Conservation (phyloP, 2,329 filamentous ascomycete species). For the Parastagonospora avenae region DNA sequence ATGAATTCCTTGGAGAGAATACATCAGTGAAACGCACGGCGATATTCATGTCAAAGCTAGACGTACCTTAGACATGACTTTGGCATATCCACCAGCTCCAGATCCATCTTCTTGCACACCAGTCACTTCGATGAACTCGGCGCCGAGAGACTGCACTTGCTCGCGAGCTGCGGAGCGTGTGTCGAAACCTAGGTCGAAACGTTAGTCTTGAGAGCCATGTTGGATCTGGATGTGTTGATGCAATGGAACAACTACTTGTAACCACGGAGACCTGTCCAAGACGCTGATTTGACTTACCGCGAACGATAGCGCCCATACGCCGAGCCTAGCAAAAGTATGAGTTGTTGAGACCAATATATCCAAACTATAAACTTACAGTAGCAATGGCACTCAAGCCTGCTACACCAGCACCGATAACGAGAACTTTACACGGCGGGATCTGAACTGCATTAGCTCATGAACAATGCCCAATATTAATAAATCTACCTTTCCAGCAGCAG, state of each 20-base stretch:
- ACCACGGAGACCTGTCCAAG: too few species aligned
- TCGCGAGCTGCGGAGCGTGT: slow-evolving; percentile 87
- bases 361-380: slow-evolving; percentile 55
- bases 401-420: slow-evolving; percentile 89
- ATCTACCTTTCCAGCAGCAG: slow-evolving; percentile 70
- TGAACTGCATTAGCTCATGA: slow-evolving; percentile 49
- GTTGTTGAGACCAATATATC: background rate
- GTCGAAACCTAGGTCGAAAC: slow-evolving; percentile 69
- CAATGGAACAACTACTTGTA: too few species aligned
- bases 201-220: background rate
- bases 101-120: slow-evolving; percentile 83
- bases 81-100: slow-evolving; percentile 85
- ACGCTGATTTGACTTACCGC: slow-evolving; percentile 37
- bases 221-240: too few species aligned
- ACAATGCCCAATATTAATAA: background rate
- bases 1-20: slow-evolving; percentile 68
- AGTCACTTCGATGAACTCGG: slow-evolving; percentile 82
- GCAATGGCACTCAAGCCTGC: slow-evolving; percentile 88
- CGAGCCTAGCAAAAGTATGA: slow-evolving; percentile 59
- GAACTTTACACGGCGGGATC: slow-evolving; percentile 87
- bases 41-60: too few species aligned
- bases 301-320: slow-evolving; percentile 84
- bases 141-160: slow-evolving; percentile 87
- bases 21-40: too few species aligned
- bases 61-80: slow-evolving; percentile 80